phyloP scores from a whole-genome alignment of 2,329 filamentous ascomycete species.

The Fusarium armeniacum region DNA sequence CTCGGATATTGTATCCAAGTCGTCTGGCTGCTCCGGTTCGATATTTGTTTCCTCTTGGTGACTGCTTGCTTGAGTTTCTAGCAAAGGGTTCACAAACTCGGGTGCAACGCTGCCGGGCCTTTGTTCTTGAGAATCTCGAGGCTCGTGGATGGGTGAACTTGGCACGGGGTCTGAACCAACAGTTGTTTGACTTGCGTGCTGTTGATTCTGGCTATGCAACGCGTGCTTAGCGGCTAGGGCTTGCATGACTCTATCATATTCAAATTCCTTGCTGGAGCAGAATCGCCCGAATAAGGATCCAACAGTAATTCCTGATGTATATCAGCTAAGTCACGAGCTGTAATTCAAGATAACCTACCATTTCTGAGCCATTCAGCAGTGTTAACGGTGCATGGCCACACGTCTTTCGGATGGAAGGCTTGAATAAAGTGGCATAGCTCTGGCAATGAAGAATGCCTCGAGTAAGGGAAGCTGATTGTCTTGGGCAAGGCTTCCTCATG shows the following conservation, averaged over 20 bases:
- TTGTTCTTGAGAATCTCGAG: background rate
- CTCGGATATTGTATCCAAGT: background rate
- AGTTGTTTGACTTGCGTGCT: constrained; percentile 38
- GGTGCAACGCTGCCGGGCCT: background rate
- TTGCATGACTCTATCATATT: constrained; percentile 75
- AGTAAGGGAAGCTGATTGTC: constrained; percentile 80
- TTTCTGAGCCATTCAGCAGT: constrained; percentile 71
- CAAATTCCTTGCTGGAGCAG: constrained; percentile 73
- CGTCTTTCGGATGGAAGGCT: constrained; percentile 78
- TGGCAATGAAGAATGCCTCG: constrained; percentile 87
- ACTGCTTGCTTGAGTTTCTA: constrained; percentile 21
- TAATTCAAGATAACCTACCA: constrained; percentile 46
- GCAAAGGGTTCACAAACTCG: constrained; percentile 10
- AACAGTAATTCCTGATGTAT: constrained; percentile 69
- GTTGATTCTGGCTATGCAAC: background rate
- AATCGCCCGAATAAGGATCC: constrained; percentile 76
- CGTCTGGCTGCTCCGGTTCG: background rate
- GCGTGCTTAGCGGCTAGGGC: constrained; percentile 14
- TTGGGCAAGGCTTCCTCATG: constrained; percentile 53
- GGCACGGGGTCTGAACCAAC: constrained; percentile 13
- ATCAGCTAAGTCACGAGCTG: background rate
- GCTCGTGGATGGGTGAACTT: constrained; percentile 20
- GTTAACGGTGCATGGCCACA: constrained; percentile 86
- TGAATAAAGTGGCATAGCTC: constrained; percentile 81
- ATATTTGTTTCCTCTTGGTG: background rate